Evolutionary conservation across 2,329 filamentous ascomycete genomes (phyloP), one percentile per base, ranked within the genome.

Genomic region (Colletotrichum navitas): DNA sequence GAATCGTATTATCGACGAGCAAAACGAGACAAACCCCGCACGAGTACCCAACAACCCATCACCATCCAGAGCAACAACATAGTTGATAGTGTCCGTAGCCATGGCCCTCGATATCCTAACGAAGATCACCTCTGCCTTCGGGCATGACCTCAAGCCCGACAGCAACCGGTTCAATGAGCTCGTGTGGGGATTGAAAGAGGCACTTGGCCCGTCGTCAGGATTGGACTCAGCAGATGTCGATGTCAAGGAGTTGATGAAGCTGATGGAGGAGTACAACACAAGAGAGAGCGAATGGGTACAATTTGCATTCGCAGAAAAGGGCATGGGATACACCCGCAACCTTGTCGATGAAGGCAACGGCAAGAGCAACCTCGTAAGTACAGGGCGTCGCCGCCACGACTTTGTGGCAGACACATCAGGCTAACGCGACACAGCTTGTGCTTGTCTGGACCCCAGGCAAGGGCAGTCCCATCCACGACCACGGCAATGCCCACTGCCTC

Each of bases 391-490:
- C 66, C 18, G 55, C 68, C 58, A 72, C 71, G 52, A 72, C 65
- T 70, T 74, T 74, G 79, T 82, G 73, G 82, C 76, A 59, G 71
- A 76, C 43, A n/a, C 74, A 21, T 69, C 69, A 63, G 75, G 74
- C 51, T 72, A 54, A 72, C 36, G 7, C 21, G 14, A 51, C 63
- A 77, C 80, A 95, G 93, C 88, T 97, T 73, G 89, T 97, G 59
- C 89, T 97, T 51, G 94, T 97, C 49, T 98, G 95, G 95, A 92
- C 91, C 21, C 94, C 95, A 0, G 92, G 93, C 63, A 94, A 94
- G 82, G 89, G 89, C 47, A 95, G 92, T 76, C 91, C 93, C 14
- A 94, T 98, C 78, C 95, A 98, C 79, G 95, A 98, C 80, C 92
- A 94, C 81, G 92, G 91, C 78, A 93, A 95, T 73, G 93, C 94